These are phyloP conservation scores for Phytophthora crassamura DNA, from an alignment of 352 stramenopile species.

Conservation along the genomic window DNA sequence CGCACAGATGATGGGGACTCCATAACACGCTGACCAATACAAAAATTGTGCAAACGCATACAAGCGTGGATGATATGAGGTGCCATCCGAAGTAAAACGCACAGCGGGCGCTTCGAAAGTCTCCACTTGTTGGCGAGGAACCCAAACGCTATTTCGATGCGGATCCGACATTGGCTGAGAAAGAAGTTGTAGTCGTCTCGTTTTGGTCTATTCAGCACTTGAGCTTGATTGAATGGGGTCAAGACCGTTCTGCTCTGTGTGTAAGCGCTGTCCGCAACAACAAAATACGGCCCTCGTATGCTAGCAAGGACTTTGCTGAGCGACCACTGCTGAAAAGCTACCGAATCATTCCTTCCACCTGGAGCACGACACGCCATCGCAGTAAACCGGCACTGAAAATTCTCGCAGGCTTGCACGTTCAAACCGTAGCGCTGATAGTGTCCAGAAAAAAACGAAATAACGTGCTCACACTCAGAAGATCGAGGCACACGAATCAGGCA, in stretches of 20 bases:
- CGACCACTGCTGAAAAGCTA: neutral
- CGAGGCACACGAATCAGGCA: no score
- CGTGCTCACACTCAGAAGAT: no score
- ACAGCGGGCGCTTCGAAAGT: neutral
- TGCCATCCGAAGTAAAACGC: neutral
- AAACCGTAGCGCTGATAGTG: no score
- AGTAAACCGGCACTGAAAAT: no score
- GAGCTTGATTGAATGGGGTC: neutral
- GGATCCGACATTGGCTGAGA: neutral
- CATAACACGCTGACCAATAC: neutral
- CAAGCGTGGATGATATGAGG: neutral
- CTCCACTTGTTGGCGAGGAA: neutral
- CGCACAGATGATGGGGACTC: neutral
- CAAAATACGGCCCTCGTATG: neutral
- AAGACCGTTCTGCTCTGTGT: neutral
- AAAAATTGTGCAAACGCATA: slow-evolving; percentile 1
- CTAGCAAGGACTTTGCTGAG: neutral
- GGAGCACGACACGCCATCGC: no score
- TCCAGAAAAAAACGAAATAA: no score
- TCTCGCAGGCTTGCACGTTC: no score
- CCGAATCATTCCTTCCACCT: neutral
- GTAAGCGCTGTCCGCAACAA: neutral
- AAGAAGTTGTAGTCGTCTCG: neutral
- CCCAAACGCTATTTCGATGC: neutral
- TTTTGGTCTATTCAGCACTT: neutral